These are phyloP conservation scores for Phytophthora foliorum DNA, from an alignment of 352 stramenopile species.

Conservation along the genomic window DNA sequence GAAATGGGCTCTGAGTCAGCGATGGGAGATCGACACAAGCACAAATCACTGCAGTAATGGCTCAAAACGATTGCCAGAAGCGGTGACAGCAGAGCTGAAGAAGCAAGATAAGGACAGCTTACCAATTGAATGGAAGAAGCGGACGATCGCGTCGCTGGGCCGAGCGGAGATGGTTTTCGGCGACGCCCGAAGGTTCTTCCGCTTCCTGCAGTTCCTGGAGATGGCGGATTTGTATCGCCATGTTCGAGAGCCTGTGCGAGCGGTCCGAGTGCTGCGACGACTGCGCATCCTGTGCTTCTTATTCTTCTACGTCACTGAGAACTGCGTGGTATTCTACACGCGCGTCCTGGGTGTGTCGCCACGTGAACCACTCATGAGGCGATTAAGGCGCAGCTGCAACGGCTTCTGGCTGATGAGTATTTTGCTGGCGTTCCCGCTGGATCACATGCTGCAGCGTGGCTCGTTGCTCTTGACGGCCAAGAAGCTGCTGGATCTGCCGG, in stretches of 20 bases:
- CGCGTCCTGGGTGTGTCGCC: constrained; percentile 48
- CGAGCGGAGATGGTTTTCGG: constrained; percentile 60
- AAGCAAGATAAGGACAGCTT: background rate
- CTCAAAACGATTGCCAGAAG: background rate
- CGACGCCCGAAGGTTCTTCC: constrained; percentile 69
- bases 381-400: constrained; percentile 54
- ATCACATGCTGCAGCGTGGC: constrained; percentile 50
- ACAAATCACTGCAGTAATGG: background rate
- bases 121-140: constrained; percentile 22
- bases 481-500: constrained; percentile 66
- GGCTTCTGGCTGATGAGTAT: constrained; percentile 73
- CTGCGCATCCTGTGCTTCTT: constrained; percentile 69
- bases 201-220: constrained; percentile 74
- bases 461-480: constrained; percentile 49
- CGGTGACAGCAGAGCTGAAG: constrained; percentile 3
- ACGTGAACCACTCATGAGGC: constrained; percentile 39
- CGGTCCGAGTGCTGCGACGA: constrained; percentile 47
- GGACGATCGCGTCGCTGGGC: constrained; percentile 33
- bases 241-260: constrained; percentile 41
- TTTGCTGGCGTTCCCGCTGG: constrained; percentile 59
- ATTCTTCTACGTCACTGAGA: constrained; percentile 75
- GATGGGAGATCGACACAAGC: constrained; percentile 24
- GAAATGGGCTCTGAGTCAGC: constrained; percentile 53
- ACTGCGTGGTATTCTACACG: constrained; percentile 63
- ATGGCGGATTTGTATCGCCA: constrained; percentile 64